A percentile compares a stretch with the other conserved stretches of the same genome.
Evolutionary conservation across 1,284 basidiomycete genomes (phyloP).

Genomic region (Ustilago hordei): DNA sequence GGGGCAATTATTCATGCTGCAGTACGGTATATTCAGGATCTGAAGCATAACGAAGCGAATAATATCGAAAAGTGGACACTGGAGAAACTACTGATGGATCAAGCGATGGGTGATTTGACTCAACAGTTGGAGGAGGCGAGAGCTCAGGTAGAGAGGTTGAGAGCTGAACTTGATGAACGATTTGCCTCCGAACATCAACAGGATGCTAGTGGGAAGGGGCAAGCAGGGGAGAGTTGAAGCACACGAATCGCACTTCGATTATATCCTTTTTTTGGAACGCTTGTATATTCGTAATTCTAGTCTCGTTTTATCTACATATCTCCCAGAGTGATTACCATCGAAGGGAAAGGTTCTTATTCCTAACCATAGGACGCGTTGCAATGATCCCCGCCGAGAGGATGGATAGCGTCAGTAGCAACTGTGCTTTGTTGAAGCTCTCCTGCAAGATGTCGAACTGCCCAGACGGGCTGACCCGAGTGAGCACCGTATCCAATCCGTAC

Average conservation of each 20-base stretch:
- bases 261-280: neutral
- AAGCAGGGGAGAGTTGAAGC: neutral
- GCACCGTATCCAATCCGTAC: conserved; percentile 87
- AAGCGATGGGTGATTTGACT: conserved; percentile 72
- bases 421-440: conserved; percentile 86
- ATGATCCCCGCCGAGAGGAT: conserved; percentile 80
- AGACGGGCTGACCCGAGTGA: conserved; percentile 84
- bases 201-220: neutral
- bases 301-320: neutral
- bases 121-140: conserved; percentile 59
- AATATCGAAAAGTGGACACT: conserved; percentile 92
- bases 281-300: conserved; percentile 2
- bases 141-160: conserved; percentile 57
- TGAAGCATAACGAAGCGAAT: conserved; percentile 88
- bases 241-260: neutral
- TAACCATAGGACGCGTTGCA: conserved; percentile 72
- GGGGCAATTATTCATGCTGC: conserved; percentile 86
- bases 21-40: conserved; percentile 86
- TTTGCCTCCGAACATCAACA: conserved; percentile 2
- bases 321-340: conserved; percentile 23
- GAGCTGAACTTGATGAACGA: conserved; percentile 46
- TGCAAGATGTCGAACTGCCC: conserved; percentile 87
- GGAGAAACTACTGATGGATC: conserved; percentile 90
- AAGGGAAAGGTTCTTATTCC: conserved; percentile 27
- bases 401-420: conserved; percentile 84